A percentile compares a stretch with the other conserved stretches of the same genome.
These are phyloP conservation scores for Chlamydomonas sp. DNA, from an alignment of 139 green algal species.

Conservation along the genomic window DNA sequence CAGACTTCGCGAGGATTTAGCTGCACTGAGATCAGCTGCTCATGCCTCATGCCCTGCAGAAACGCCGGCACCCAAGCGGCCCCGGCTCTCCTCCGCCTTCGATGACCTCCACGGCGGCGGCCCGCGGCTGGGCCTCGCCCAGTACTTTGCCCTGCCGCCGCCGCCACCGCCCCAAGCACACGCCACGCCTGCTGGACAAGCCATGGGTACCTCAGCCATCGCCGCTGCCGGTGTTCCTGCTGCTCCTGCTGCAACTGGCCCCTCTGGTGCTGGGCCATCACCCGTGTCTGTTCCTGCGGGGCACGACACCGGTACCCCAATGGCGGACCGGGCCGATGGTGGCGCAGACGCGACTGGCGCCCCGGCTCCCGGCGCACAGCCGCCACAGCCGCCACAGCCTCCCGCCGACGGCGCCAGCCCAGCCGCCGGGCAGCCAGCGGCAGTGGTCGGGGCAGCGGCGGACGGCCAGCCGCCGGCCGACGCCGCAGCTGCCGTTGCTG, in stretches of 20 bases:
- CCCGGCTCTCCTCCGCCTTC: constrained; percentile 15
- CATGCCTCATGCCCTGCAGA: no score
- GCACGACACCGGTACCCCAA: no score
- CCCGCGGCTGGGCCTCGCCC: not conserved
- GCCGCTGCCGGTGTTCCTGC: not conserved
- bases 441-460: not conserved
- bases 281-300: no score
- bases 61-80: not conserved
- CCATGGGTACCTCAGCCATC: not conserved
- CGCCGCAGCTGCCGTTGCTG: not conserved
- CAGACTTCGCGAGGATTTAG: no score
- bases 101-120: not conserved
- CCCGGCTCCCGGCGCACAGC: no score
- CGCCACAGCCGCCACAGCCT: no score
- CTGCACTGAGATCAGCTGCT: no score
- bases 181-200: not conserved
- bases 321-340: no score
- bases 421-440: not conserved
- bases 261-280: not conserved
- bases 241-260: not conserved
- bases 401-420: not conserved
- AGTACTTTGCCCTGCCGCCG: constrained; percentile 19
- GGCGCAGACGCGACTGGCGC: no score
- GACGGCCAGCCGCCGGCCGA: no score
- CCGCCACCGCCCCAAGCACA: not conserved